These are phyloP conservation scores for Trichoderma sp. DNA, from an alignment of 2,329 filamentous ascomycete genomes.

Conservation along the genomic window DNA sequence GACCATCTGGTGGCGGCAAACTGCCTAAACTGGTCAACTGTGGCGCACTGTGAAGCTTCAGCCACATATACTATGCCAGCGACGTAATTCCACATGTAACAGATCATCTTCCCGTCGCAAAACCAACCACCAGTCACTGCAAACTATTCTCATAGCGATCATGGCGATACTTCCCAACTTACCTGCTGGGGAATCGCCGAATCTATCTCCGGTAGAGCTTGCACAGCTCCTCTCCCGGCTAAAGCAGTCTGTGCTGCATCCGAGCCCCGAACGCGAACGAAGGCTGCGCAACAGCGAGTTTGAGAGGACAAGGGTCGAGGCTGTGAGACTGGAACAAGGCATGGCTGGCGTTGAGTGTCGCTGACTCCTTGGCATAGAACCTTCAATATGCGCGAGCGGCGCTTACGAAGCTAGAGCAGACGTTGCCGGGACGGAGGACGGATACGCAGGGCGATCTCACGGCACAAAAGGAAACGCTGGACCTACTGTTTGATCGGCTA, in stretches of 20 bases:
- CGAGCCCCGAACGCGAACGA: conserved; percentile 57
- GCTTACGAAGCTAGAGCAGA: conserved; percentile 69
- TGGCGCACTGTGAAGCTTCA: conserved; percentile 30
- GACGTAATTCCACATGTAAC: conserved; percentile 17
- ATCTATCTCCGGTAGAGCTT: conserved; percentile 48
- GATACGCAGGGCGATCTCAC: conserved; percentile 63
- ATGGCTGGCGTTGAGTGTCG: background rate
- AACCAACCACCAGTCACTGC: background rate
- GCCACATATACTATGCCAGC: conserved; percentile 24
- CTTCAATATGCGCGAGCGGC: conserved; percentile 68
- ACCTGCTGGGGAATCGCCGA: conserved; percentile 23
- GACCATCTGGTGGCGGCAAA: background rate
- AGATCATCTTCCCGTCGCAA: conserved; percentile 5
- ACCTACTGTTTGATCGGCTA: conserved; percentile 63
- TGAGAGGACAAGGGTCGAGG: conserved; percentile 52
- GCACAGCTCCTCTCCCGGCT: conserved; percentile 64
- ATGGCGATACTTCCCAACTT: conserved; percentile 9
- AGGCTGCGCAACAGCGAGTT: conserved; percentile 61
- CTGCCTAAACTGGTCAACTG: conserved; percentile 15
- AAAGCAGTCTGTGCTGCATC: conserved; percentile 62
- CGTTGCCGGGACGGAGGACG: conserved; percentile 57
- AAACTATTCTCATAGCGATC: background rate
- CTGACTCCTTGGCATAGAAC: conserved; percentile 49
- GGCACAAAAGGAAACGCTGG: conserved; percentile 63
- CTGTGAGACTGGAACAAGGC: conserved; percentile 41